A percentile compares a stretch with the other conserved stretches of the same genome.
These are phyloP conservation scores for Heracleum sosnowskyi DNA, from an alignment of 129 eudicot genomes.

Conservation along the genomic window DNA sequence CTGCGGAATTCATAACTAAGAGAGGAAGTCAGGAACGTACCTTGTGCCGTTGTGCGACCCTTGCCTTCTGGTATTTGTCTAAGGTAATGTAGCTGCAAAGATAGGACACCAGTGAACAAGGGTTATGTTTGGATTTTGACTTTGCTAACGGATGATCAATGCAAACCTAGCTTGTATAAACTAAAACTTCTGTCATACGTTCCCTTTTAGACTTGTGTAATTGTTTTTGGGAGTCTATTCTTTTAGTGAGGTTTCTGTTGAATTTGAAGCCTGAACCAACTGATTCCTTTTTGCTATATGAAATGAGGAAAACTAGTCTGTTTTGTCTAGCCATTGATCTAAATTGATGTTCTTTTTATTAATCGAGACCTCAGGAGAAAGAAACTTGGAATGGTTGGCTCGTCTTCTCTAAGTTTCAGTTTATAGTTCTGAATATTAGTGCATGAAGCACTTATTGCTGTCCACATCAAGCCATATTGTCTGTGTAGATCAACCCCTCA, in stretches of 20 bases:
- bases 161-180: conserved; percentile 23
- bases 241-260: conserved; percentile 20
- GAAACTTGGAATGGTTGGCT: neutral
- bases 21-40: too few relatives aligned
- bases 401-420: too few relatives aligned
- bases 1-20: too few relatives aligned
- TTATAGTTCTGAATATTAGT: too few relatives aligned
- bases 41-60: too few relatives aligned
- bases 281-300: conserved; percentile 1
- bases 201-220: conserved; percentile 19
- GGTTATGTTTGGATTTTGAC: too few relatives aligned
- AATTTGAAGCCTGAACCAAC: conserved; percentile 15
- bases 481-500: too few relatives aligned
- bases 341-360: neutral
- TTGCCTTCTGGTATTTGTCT: conserved; percentile 32
- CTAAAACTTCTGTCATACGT: conserved; percentile 13
- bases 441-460: too few relatives aligned
- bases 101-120: too few relatives aligned
- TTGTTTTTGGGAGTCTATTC: conserved; percentile 15
- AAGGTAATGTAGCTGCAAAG: too few relatives aligned
- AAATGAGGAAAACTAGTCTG: neutral
- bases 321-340: neutral
- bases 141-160: neutral
- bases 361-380: too few relatives aligned
- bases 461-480: too few relatives aligned